Conservation (phyloP, 345 rosid genomes). For the Trapa incisa region DNA sequence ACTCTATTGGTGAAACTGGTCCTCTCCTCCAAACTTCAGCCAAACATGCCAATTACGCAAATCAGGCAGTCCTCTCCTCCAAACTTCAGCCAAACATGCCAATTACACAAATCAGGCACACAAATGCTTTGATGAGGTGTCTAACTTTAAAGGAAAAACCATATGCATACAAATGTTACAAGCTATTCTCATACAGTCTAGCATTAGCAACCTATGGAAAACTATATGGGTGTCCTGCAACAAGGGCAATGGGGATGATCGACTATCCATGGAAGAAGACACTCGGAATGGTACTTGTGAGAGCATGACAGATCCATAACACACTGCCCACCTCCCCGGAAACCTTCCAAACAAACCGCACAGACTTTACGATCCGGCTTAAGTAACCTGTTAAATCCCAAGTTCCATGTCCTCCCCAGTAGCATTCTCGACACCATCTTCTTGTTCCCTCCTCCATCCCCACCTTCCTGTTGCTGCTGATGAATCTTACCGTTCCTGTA, state of each 20-base stretch:
- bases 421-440: neutral
- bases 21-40: neutral
- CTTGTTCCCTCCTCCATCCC: neutral
- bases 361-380: conserved; percentile 5
- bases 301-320: conserved; percentile 13
- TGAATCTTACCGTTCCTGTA: neutral
- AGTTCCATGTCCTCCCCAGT: conserved; percentile 6
- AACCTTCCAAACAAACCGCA: conserved; percentile 13
- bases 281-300: conserved; percentile 17
- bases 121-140: neutral
- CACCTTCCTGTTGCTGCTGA: neutral
- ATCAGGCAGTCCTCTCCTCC: neutral
- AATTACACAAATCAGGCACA: neutral
- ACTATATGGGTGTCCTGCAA: conserved; percentile 6
- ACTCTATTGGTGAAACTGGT: too few species aligned
- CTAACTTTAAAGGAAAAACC: neutral
- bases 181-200: neutral
- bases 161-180: neutral
- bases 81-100: neutral
- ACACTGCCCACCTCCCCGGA: conserved; percentile 3
- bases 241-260: conserved; percentile 16
- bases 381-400: conserved; percentile 2
- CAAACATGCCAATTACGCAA: neutral
- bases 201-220: neutral
- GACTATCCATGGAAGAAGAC: conserved; percentile 18